phyloP scores from a whole-genome alignment of 2,329 filamentous ascomycete species.

The Trichoderma gracile region DNA sequence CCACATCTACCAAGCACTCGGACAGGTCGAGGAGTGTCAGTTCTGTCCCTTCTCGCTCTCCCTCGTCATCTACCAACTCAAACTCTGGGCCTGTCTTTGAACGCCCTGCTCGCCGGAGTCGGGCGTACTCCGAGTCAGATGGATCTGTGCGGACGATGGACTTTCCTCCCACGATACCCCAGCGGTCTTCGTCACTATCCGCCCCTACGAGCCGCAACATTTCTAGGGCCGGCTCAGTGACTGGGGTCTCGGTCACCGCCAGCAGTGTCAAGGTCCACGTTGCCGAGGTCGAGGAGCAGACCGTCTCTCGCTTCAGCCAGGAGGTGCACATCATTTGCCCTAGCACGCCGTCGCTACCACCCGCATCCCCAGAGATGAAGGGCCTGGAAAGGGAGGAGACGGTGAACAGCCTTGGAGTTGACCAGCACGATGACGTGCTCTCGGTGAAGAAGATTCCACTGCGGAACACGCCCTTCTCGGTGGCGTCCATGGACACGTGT shows the following conservation, averaged over 20 bases:
- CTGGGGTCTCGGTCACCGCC: constrained; percentile 42
- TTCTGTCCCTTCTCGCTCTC: constrained; percentile 48
- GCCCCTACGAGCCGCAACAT: constrained; percentile 61
- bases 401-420: constrained; percentile 44
- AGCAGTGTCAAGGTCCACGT: neutral
- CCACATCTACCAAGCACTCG: constrained; percentile 60
- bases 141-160: constrained; percentile 59
- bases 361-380: constrained; percentile 2
- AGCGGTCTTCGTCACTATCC: constrained; percentile 61
- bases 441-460: constrained; percentile 55
- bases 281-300: neutral
- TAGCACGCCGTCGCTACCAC: neutral
- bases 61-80: constrained; percentile 46
- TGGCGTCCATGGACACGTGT: constrained; percentile 61
- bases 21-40: constrained; percentile 55
- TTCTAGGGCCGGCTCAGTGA: constrained; percentile 52
- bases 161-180: constrained; percentile 58
- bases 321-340: constrained; percentile 17
- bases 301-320: constrained; percentile 2
- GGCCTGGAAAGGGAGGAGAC: constrained; percentile 35
- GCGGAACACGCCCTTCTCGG: constrained; percentile 63
- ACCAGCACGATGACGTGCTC: constrained; percentile 56
- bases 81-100: constrained; percentile 49
- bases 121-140: constrained; percentile 51
- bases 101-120: constrained; percentile 43